These are phyloP conservation scores for Diaporthe amygdali DNA, from an alignment of 2,329 filamentous ascomycete genomes.

Conservation along the genomic window DNA sequence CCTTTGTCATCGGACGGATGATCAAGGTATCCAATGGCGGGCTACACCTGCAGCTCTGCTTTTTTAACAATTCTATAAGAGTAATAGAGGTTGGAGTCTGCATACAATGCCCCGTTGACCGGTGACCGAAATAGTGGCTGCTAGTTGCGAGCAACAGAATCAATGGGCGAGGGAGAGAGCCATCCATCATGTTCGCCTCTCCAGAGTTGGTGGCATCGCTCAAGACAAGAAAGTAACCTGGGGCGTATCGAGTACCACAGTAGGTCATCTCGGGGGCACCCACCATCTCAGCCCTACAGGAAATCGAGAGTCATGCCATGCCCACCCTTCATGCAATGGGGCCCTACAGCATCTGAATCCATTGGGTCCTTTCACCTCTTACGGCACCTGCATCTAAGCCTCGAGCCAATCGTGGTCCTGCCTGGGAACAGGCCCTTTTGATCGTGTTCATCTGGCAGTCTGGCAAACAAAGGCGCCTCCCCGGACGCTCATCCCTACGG, in stretches of 20 bases:
- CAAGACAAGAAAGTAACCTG: not conserved
- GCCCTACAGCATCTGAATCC: not conserved
- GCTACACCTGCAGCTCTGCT: no score
- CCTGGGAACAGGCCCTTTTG: not conserved
- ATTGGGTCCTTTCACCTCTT: not conserved
- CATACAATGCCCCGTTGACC: no score
- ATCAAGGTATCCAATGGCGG: not conserved
- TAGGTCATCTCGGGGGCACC: conserved; percentile 2
- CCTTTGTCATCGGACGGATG: not conserved
- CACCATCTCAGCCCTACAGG: conserved; percentile 23
- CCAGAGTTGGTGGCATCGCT: not conserved
- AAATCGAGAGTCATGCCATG: not conserved
- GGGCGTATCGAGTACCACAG: not conserved
- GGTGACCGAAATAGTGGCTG: no score
- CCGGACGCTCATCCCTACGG: not conserved
- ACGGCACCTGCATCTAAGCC: not conserved
- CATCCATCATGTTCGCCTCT: not conserved
- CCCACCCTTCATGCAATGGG: conserved; percentile 1
- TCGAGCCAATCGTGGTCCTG: not conserved
- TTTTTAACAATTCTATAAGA: no score
- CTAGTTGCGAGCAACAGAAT: no score
- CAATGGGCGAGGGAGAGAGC: not conserved
- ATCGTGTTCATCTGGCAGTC: not conserved
- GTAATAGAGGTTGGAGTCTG: no score
- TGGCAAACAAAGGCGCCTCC: not conserved